Evolutionary conservation across 2,329 filamentous ascomycete genomes (phyloP).

Genomic region (Aspergillus udagawae): DNA sequence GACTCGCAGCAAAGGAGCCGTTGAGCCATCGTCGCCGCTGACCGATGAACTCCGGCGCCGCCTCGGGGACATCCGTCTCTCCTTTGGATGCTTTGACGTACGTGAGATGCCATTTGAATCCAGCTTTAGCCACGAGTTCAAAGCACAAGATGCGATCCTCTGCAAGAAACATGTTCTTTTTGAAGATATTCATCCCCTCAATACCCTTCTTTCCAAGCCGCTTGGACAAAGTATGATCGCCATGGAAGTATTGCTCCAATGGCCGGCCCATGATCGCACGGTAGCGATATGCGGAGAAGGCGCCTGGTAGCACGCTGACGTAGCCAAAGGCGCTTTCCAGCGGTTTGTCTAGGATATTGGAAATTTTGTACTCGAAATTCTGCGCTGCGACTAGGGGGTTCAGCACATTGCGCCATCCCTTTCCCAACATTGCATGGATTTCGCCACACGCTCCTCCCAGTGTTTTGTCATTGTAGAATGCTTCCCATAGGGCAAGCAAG

Average conservation of each 20-base stretch:
- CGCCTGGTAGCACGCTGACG: constrained; percentile 94
- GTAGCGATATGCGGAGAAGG: constrained; percentile 97
- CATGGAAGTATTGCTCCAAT: constrained; percentile 98
- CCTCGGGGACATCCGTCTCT: constrained; percentile 97
- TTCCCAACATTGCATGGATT: constrained; percentile 96
- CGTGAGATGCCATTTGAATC: constrained; percentile 97
- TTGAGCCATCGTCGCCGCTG: constrained; percentile 99
- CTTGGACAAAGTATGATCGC: constrained; percentile 95
- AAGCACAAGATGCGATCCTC: constrained; percentile 99
- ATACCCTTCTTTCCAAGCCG: constrained; percentile 98
- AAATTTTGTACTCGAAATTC: constrained; percentile 99
- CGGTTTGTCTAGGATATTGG: constrained; percentile 97
- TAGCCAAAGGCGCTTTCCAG: constrained; percentile 97
- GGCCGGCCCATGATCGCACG: constrained; percentile 97
- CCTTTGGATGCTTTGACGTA: constrained; percentile 99
- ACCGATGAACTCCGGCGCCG: constrained; percentile 92
- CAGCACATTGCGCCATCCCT: constrained; percentile 82
- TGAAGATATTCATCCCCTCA: constrained; percentile 99
- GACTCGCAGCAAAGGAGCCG: constrained; percentile 94
- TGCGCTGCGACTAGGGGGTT: constrained; percentile 94
- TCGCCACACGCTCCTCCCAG: constrained; percentile 97
- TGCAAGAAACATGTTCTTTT: constrained; percentile 99
- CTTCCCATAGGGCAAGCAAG: constrained; percentile 90
- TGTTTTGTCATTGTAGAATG: constrained; percentile 99
- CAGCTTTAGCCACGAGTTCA: constrained; percentile 96